These are phyloP conservation scores for Boletus insuetus DNA, from an alignment of 768 basidiomycete species.

Conservation along the genomic window DNA sequence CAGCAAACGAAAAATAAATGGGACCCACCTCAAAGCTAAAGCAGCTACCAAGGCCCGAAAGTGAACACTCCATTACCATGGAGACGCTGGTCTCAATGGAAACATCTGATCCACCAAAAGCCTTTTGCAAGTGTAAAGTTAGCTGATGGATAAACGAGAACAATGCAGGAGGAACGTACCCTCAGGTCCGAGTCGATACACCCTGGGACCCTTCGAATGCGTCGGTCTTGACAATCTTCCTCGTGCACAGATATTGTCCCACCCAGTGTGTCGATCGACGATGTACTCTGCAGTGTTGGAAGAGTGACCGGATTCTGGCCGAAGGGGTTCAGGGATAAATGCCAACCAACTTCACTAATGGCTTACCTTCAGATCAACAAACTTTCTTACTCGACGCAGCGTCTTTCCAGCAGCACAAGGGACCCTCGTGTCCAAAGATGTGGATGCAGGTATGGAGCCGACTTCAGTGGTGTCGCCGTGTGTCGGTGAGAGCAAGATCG, in stretches of 20 bases:
- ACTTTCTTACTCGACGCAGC: not conserved
- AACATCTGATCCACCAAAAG: not conserved
- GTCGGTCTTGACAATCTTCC: not conserved
- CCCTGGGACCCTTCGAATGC: constrained; percentile 8
- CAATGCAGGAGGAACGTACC: no score
- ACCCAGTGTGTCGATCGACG: not conserved
- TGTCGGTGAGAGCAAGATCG: not conserved
- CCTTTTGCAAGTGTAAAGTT: not conserved
- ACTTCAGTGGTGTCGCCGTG: no score
- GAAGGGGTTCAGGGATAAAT: not conserved
- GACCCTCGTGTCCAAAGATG: no score
- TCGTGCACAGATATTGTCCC: not conserved
- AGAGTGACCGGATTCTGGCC: not conserved
- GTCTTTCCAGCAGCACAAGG: not conserved
- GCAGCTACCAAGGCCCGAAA: not conserved
- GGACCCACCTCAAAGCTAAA: not conserved
- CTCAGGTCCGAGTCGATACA: not conserved
- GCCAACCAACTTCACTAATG: no score
- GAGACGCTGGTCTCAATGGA: not conserved
- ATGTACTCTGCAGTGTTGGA: not conserved
- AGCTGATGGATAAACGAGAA: not conserved
- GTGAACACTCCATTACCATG: not conserved
- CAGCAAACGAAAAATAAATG: not conserved
- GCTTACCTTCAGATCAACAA: not conserved
- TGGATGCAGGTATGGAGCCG: no score